A percentile compares a stretch with the other conserved stretches of the same genome.
Evolutionary conservation across 2,329 filamentous ascomycete species (phyloP).

Genomic region (Hirsutella minnesotensis): DNA sequence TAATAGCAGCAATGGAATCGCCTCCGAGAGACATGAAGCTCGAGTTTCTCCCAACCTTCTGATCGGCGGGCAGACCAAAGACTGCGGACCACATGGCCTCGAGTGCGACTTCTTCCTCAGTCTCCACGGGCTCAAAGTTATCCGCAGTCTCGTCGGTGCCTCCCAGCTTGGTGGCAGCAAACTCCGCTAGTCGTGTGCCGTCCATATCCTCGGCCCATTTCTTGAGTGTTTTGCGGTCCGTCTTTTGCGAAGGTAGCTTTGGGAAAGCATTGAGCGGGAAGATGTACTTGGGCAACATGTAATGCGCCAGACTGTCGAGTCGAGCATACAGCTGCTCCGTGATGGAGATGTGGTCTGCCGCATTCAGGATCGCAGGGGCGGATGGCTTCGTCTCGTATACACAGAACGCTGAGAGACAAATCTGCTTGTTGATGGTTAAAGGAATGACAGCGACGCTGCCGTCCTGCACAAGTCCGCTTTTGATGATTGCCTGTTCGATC

Average conservation of each 20-base stretch:
- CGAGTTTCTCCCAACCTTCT: conserved; percentile 8
- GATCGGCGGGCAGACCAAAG: neutral
- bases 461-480: conserved; percentile 1
- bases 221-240: conserved; percentile 12
- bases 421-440: neutral
- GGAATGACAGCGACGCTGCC: conserved; percentile 1
- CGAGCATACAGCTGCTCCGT: conserved; percentile 3
- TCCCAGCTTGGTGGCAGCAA: neutral
- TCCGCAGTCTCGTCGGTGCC: neutral
- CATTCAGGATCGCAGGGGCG: neutral
- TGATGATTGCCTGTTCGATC: conserved; percentile 8
- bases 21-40: conserved; percentile 25
- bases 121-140: conserved; percentile 1
- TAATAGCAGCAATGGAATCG: conserved; percentile 27
- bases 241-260: conserved; percentile 13
- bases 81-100: neutral
- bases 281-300: conserved; percentile 15
- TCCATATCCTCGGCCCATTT: neutral
- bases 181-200: conserved; percentile 1
- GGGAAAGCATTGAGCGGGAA: conserved; percentile 12
- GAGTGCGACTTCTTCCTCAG: neutral
- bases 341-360: neutral
- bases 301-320: conserved; percentile 9
- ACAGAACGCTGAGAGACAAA: neutral
- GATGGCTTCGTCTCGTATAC: neutral